Evolutionary conservation across 2,329 filamentous ascomycete species (phyloP).

Genomic region (Anthostomella pinea): DNA sequence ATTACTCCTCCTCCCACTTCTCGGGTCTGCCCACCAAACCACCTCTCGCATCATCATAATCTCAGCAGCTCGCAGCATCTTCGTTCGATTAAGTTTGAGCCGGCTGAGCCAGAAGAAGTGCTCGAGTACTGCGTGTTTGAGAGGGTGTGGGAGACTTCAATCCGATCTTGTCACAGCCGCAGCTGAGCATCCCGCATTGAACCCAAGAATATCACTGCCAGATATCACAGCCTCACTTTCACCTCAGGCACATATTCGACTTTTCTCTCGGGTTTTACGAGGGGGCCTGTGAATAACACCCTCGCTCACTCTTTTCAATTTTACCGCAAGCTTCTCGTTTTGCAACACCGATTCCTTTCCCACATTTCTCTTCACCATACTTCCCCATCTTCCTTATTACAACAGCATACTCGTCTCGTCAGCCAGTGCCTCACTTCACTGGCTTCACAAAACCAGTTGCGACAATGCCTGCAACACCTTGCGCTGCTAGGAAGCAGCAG

Average conservation of each 20-base stretch:
- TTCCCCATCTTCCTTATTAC: no score
- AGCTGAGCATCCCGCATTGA: no score
- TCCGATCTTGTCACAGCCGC: no score
- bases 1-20: not conserved
- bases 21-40: not conserved
- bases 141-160: no score
- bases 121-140: no score
- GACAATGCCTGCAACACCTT: conserved; percentile 37
- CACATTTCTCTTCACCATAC: not conserved
- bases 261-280: not conserved
- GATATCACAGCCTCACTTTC: conserved; percentile 4
- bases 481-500: conserved; percentile 59
- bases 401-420: no score
- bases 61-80: not conserved
- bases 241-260: not conserved
- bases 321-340: not conserved
- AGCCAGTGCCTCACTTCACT: no score
- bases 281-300: conserved; percentile 5
- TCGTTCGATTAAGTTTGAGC: not conserved
- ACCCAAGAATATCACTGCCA: no score
- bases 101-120: not conserved
- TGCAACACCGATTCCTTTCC: not conserved
- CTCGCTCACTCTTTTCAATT: conserved; percentile 9
- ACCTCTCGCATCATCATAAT: not conserved
- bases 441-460: conserved; percentile 9